Evolutionary conservation across 2,329 filamentous ascomycete genomes (phyloP), one percentile per base, ranked within the genome.

Genomic region (Periconia sp.): DNA sequence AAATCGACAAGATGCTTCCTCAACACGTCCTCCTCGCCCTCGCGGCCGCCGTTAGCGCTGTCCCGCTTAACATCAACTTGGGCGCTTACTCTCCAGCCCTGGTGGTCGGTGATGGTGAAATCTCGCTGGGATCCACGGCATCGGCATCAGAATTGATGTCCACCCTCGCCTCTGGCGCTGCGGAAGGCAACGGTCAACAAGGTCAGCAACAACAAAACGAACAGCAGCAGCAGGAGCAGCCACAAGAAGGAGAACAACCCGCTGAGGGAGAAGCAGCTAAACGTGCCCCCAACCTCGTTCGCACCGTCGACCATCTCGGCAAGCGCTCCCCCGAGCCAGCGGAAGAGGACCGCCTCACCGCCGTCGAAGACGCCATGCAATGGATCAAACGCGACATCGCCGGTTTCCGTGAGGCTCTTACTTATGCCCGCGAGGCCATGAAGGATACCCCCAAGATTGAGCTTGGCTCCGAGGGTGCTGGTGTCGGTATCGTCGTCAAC

Each of bases 21-120:
- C 67, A 70, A 59, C 50, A 66, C 53, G 48, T 70, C 37, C 55
- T 71, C 52, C 45, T 70, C 30, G 57, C 66, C 39, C 59, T 69
- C 29, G 57, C 65, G 43, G 65, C 65, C 45, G 54, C 63, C 46
- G 61, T 70, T 54, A 56, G 63, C 37, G 71, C 71, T 43, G 63
- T 76, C 33, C 75, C 75, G 19, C 72, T 78, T 36, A 78, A 78
- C 70, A 78, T 78, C 73, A 78, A 78, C 65, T 68, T 78, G 38
- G 76, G 75, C 39, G 75, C 76, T 22, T 78, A 77, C 58, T 78
- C 75, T 30, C 76, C 75, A 36, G 76, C 76, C 53, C 55, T 78
- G 68, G 76, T 78, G 66, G 75, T 78, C 66, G 76, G 76, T 75
- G 76, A 78, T 70, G 75, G 76, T 66, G 75, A 76, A 61, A 78